These are phyloP conservation scores for Syzygium aqueum DNA, from an alignment of 345 rosid genomes.

Conservation along the genomic window DNA sequence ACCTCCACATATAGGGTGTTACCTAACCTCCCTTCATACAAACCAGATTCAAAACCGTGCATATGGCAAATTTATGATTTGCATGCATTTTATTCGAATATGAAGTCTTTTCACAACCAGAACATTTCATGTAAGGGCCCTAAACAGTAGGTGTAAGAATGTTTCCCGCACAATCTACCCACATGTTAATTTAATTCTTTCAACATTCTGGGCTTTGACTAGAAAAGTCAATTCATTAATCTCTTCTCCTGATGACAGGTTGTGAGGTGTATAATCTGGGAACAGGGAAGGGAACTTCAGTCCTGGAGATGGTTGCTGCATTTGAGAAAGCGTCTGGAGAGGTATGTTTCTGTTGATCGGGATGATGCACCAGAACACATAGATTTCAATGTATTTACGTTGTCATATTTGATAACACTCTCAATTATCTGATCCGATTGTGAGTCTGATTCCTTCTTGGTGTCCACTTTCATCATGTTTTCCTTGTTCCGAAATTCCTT, in stretches of 20 bases:
- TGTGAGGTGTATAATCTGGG: slow-evolving; percentile 96
- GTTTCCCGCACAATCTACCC: not conserved
- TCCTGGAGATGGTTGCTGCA: slow-evolving; percentile 88
- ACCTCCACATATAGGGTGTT: not conserved
- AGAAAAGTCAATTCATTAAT: not conserved
- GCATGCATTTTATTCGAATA: not conserved
- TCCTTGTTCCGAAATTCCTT: not conserved
- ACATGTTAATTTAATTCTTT: not conserved
- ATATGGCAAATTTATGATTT: not conserved
- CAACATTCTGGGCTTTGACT: not conserved
- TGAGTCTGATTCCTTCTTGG: not conserved
- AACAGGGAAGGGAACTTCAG: slow-evolving; percentile 96
- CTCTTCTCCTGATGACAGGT: slow-evolving; percentile 18
- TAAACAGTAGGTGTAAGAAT: not conserved
- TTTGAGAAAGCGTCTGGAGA: slow-evolving; percentile 91
- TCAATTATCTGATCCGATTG: not conserved
- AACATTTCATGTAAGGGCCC: not conserved
- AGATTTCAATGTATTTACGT: not conserved
- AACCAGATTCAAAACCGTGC: too few species aligned
- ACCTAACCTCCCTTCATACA: not conserved
- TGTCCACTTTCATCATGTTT: not conserved
- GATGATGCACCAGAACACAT: not conserved
- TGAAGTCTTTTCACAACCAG: not conserved
- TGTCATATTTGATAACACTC: not conserved
- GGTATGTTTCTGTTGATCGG: slow-evolving; percentile 25